These are phyloP conservation scores for Bremia lactucae DNA, from an alignment of 352 stramenopile genomes.

Conservation along the genomic window DNA sequence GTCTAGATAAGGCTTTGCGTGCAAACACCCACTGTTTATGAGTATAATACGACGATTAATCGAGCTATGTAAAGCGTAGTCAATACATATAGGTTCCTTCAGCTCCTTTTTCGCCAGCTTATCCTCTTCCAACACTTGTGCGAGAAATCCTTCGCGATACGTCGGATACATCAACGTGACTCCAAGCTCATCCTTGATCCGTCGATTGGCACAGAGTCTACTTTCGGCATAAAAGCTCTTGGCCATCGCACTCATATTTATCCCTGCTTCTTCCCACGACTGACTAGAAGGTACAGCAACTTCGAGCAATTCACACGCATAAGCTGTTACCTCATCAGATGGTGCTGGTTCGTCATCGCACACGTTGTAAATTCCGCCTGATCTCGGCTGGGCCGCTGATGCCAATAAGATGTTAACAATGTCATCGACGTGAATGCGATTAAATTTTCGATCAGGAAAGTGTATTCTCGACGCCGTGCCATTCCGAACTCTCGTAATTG, in stretches of 20 bases:
- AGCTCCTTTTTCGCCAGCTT: slow-evolving; percentile 1
- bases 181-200: slow-evolving; percentile 67
- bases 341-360: slow-evolving; percentile 83
- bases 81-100: neutral
- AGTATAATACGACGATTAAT: slow-evolving; percentile 34
- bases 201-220: slow-evolving; percentile 65
- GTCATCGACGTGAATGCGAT: slow-evolving; percentile 86
- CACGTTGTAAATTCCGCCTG: slow-evolving; percentile 81
- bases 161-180: slow-evolving; percentile 62
- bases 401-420: slow-evolving; percentile 73
- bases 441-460: slow-evolving; percentile 71
- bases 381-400: slow-evolving; percentile 49
- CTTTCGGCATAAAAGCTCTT: slow-evolving; percentile 82
- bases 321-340: slow-evolving; percentile 65
- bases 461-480: slow-evolving; percentile 57
- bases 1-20: slow-evolving; percentile 54
- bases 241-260: slow-evolving; percentile 77
- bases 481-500: slow-evolving; percentile 67
- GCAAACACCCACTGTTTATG: slow-evolving; percentile 68
- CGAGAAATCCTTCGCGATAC: slow-evolving; percentile 72
- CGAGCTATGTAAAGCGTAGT: neutral
- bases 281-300: slow-evolving; percentile 35
- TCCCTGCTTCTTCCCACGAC: slow-evolving; percentile 62
- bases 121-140: slow-evolving; percentile 72
- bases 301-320: slow-evolving; percentile 60